Conservation (phyloP, 352 stramenopile species). For the Globisporangium polare region DNA sequence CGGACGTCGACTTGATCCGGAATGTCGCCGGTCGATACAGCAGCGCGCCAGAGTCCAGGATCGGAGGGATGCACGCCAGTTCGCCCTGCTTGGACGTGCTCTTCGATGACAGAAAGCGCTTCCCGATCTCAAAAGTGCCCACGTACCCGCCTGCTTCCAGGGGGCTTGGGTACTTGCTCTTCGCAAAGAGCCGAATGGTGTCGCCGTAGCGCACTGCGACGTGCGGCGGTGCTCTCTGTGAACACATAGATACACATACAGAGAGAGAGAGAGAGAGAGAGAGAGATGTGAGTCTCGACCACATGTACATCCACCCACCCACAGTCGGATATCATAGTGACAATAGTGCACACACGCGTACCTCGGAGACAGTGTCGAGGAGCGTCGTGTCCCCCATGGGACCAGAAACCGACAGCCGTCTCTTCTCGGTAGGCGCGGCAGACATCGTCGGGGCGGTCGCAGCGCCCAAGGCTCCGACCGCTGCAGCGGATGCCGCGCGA, state of each 20-base stretch:
- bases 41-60: conserved; percentile 28
- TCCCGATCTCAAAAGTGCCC: conserved; percentile 62
- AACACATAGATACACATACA: conserved; percentile 37
- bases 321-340: neutral
- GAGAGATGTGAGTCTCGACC: neutral
- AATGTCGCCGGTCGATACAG: conserved; percentile 58
- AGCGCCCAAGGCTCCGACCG: conserved; percentile 1
- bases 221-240: conserved; percentile 44
- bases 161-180: conserved; percentile 43
- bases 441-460: neutral
- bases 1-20: conserved; percentile 62
- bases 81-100: conserved; percentile 61
- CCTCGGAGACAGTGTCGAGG: conserved; percentile 17
- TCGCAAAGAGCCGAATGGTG: conserved; percentile 59
- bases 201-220: conserved; percentile 71
- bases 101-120: conserved; percentile 57
- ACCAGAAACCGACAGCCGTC: neutral
- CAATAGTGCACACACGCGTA: neutral
- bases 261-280: too few relatives aligned
- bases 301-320: neutral
- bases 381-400: neutral
- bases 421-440: conserved; percentile 1
- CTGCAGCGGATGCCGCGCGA: conserved; percentile 11
- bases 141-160: conserved; percentile 48
- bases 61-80: conserved; percentile 58